Base-by-base conservation (phyloP, 371 early-diverging fungal species). In the Saksenaea oblongispora region DNA sequence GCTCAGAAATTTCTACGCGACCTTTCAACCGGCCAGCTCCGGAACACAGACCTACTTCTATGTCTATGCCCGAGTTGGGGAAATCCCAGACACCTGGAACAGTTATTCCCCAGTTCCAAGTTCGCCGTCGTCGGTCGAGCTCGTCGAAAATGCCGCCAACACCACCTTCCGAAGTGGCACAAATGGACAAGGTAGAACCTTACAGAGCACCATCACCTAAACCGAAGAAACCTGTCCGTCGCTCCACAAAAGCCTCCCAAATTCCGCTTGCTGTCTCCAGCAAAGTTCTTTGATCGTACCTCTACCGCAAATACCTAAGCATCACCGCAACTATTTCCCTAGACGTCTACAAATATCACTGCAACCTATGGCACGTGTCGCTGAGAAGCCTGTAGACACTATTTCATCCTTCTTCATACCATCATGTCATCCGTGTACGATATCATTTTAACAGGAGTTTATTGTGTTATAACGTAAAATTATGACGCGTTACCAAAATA, bases 61-160 rank as follows among this genome's bases (percentile, higher is more conserved):
- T 47, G 51, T 47, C 51, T 18, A n/a, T 47, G 51, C 51, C 51
- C 24, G 51, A 47, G 22, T 22, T 47, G 22, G 54, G 22, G 9
- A 17, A 54, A 59, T 58, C 26, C 34, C 14, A 64, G 27, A 31
- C 5, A 13, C 13, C 54, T 34, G 14, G 41, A 51, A 27, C 28
- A 17, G 22, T 31, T 31, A 5, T 34, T 27, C 36, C 54, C 62
- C 18, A 61, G 22, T 9, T 27, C 44, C 63, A 47, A 13, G 34
- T 54, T 35, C 61, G 36, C 11, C 37, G 9, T 36, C 51, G 35
- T 7, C 61, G 26, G 36, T 17, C 27, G 18, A 54, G 31, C 15
- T 26, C 51, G n/a, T 59, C 65, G 4, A 64, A 64, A 54, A 62
- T 67, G 63, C 67, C 67, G 44, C 67, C 67, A 11, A 67, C 67